Evolutionary conservation across 2,329 filamentous ascomycete genomes (phyloP).

Genomic region (Teratosphaeria viscida): DNA sequence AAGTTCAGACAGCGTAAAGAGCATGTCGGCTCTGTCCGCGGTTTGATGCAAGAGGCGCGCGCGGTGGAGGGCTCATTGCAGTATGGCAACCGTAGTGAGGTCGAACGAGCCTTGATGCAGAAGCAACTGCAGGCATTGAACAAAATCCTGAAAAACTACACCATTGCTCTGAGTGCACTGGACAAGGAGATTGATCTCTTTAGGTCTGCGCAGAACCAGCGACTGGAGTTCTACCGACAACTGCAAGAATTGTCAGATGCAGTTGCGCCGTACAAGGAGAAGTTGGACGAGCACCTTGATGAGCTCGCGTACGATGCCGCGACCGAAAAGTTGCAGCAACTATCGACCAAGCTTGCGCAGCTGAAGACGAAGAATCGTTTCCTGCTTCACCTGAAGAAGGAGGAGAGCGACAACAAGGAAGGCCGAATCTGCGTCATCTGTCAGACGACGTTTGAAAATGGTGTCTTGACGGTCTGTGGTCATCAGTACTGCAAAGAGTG

Average conservation of each 20-base stretch:
- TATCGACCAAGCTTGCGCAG: conserved; percentile 49
- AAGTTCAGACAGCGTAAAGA: conserved; percentile 38
- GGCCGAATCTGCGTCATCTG: conserved; percentile 75
- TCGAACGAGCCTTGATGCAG: conserved; percentile 57
- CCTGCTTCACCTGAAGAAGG: conserved; percentile 51
- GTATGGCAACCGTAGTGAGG: conserved; percentile 45
- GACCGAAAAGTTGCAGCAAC: conserved; percentile 38
- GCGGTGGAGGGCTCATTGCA: conserved; percentile 50
- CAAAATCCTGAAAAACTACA: conserved; percentile 40
- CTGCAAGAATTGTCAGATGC: conserved; percentile 85
- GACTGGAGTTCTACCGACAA: conserved; percentile 83
- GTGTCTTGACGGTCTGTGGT: conserved; percentile 75
- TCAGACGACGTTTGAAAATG: conserved; percentile 62
- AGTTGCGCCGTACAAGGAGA: conserved; percentile 63
- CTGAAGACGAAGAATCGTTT: conserved; percentile 69
- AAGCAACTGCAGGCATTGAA: conserved; percentile 52
- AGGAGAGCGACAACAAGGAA: conserved; percentile 45
- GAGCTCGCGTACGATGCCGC: conserved; percentile 34
- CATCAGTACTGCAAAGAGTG: conserved; percentile 90
- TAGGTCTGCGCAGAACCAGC: conserved; percentile 67
- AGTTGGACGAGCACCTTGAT: conserved; percentile 47
- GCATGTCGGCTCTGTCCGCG: conserved; percentile 56
- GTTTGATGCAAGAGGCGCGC: conserved; percentile 59
- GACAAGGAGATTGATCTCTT: conserved; percentile 69
- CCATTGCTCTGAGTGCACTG: conserved; percentile 40